A percentile compares a stretch with the other conserved stretches of the same genome.
These are phyloP conservation scores for Dillenia suffruticosa DNA, from an alignment of 164 flowering plant genomes.

Conservation along the genomic window DNA sequence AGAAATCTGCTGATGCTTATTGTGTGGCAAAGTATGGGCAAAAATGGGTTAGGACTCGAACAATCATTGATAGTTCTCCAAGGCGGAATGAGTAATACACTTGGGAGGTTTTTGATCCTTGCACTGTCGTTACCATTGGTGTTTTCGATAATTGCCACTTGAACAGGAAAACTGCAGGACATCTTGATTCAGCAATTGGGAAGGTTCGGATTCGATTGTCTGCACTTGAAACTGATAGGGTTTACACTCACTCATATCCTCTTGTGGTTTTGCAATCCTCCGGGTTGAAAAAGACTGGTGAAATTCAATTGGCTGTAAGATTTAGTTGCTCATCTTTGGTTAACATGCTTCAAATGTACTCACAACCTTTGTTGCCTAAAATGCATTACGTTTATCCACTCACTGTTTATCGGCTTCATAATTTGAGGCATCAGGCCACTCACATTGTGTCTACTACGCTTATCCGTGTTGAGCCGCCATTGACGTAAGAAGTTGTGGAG, in stretches of 20 bases:
- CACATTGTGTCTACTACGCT: constrained; percentile 30
- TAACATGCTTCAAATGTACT: constrained; percentile 31
- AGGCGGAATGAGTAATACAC: constrained; percentile 59
- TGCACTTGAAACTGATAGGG: constrained; percentile 38
- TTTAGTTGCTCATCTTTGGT: constrained; percentile 35
- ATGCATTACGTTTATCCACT: constrained; percentile 53
- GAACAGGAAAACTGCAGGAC: constrained; percentile 14
- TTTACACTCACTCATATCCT: constrained; percentile 57
- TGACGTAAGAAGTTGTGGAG: constrained; percentile 53
- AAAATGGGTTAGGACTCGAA: constrained; percentile 58
- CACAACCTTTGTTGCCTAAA: constrained; percentile 37
- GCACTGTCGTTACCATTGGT: constrained; percentile 55
- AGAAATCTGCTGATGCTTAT: constrained; percentile 44
- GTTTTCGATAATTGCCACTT: constrained; percentile 52
- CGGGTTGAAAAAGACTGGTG: constrained; percentile 66
- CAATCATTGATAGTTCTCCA: constrained; percentile 37
- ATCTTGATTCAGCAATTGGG: constrained; percentile 39
- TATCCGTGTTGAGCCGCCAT: constrained; percentile 54
- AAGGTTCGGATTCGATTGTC: constrained; percentile 59
- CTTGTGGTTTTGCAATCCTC: constrained; percentile 35
- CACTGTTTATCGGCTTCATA: constrained; percentile 32
- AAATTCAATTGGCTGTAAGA: constrained; percentile 52
- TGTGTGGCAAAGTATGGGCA: constrained; percentile 63
- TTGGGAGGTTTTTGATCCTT: constrained; percentile 60
- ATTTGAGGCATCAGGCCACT: constrained; percentile 39